Conservation (phyloP, 805 yeast species). For the Diddensiella caesifluorescens region DNA sequence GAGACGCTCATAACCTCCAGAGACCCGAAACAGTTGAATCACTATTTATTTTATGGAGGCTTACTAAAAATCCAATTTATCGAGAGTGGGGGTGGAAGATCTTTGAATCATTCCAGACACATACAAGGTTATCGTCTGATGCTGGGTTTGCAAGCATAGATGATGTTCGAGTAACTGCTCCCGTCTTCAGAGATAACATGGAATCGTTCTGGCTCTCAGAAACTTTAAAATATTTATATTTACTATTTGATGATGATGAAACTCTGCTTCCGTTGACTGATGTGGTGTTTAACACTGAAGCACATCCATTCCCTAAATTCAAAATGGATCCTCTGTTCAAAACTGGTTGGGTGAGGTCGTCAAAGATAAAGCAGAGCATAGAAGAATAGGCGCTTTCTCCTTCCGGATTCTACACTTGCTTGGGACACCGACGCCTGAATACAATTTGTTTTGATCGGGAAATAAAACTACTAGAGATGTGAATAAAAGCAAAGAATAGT, state of each 20-base stretch:
- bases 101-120: constrained; percentile 60
- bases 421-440: not conserved
- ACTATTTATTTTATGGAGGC: constrained; percentile 68
- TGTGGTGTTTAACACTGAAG: constrained; percentile 85
- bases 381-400: not conserved
- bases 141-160: constrained; percentile 58
- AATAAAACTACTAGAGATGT: not conserved
- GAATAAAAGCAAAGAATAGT: too few species aligned
- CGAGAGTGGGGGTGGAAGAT: constrained; percentile 89
- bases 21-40: constrained; percentile 94
- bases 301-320: constrained; percentile 84
- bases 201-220: constrained; percentile 95
- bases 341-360: constrained; percentile 50
- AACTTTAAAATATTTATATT: constrained; percentile 78
- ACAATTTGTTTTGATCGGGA: not conserved
- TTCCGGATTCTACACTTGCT: not conserved
- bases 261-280: constrained; percentile 59
- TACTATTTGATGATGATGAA: constrained; percentile 62
- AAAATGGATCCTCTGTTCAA: constrained; percentile 45
- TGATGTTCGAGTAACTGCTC: constrained; percentile 56
- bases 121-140: constrained; percentile 45
- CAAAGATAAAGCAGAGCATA: not conserved
- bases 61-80: constrained; percentile 75
- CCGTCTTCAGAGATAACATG: constrained; percentile 61
- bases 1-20: constrained; percentile 79